Evolutionary conservation across 805 yeast genomes (phyloP), one percentile per base, ranked within the genome.

Genomic region (Spathaspora passalidarum): DNA sequence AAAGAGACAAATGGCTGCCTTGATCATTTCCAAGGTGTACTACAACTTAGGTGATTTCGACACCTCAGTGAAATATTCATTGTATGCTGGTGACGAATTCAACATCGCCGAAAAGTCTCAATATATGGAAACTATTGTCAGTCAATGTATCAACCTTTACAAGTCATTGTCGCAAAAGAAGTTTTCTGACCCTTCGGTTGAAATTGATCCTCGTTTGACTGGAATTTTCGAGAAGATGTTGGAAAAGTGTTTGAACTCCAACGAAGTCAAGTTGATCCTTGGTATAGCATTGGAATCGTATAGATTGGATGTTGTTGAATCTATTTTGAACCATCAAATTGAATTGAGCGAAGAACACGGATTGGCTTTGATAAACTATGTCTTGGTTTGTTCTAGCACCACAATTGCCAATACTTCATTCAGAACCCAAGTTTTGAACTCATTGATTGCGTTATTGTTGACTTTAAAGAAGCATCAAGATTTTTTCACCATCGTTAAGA

Each of bases 1-100:
- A 45, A 82, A 86, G 50, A 80, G 95, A 55, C 69, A 80, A 40
- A 76, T 92, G 59, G 98, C 98, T 7, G 98, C 99, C 2, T 74
- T 94, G 49, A 79, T 94, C 49, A 91, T 94, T 6, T 88, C 98
- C 13, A 94, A 94, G 66, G 96, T 82, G 23, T 80, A 80, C 62
- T 94, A 90, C 66, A 90, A 94, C 65, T 76, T 94, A 59, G 98
- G 98, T 40, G 98, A 94, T 62, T 90, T 86, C 59, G 95, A 88
- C 52, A 77, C 91, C 3, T 87, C 97, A 8, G 96, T 94, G 51
- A 86, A 81, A 62, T 94, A 82, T 63, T 92, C 97, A 2, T 76
- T 94, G 38, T 84, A 81, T 25, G 92, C 98, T 17, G 97, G 88
- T 23, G 76, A 81, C 21, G 82, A 80, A 58, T 90, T 94, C 62